phyloP scores from a whole-genome alignment of 306 rosid species.

The Lotus japonicus region DNA sequence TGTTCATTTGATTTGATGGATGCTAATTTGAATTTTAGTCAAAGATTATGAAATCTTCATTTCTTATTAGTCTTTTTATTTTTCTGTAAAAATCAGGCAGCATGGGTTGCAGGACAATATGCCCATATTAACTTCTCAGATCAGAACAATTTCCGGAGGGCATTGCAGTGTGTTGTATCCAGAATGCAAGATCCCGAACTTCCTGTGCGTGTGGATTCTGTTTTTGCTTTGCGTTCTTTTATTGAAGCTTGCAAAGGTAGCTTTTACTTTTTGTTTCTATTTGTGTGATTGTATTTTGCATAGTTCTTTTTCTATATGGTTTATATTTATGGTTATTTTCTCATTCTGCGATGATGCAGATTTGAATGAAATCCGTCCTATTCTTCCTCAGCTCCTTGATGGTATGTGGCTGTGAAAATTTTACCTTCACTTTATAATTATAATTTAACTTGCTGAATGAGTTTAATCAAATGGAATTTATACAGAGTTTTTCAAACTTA shows the following conservation, averaged over 20 bases:
- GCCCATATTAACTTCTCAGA: constrained; percentile 82
- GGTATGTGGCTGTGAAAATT: constrained; percentile 41
- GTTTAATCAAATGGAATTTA: not conserved
- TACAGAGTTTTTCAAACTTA: constrained; percentile 90
- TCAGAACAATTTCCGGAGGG: constrained; percentile 74
- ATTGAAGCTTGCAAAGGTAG: constrained; percentile 95
- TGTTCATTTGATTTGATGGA: not conserved
- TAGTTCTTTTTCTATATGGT: not conserved
- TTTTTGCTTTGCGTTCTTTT: constrained; percentile 90
- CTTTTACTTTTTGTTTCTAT: not conserved
- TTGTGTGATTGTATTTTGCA: not conserved
- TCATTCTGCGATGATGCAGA: constrained; percentile 42
- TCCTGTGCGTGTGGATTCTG: constrained; percentile 97
- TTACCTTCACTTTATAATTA: not conserved
- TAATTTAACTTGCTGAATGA: constrained; percentile 15
- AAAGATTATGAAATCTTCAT: not conserved
- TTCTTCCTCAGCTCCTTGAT: constrained; percentile 93
- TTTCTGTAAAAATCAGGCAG: constrained; percentile 52
- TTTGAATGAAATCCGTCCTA: constrained; percentile 90
- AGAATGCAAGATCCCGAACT: constrained; percentile 92
- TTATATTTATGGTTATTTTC: not conserved
- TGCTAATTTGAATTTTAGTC: not conserved
- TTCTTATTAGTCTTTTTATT: not conserved
- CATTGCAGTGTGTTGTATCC: constrained; percentile 85
- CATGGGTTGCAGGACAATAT: constrained; percentile 99